These are phyloP conservation scores for Cokeromyces recurvatus DNA, from an alignment of 371 early-diverging fungal species.

Conservation along the genomic window DNA sequence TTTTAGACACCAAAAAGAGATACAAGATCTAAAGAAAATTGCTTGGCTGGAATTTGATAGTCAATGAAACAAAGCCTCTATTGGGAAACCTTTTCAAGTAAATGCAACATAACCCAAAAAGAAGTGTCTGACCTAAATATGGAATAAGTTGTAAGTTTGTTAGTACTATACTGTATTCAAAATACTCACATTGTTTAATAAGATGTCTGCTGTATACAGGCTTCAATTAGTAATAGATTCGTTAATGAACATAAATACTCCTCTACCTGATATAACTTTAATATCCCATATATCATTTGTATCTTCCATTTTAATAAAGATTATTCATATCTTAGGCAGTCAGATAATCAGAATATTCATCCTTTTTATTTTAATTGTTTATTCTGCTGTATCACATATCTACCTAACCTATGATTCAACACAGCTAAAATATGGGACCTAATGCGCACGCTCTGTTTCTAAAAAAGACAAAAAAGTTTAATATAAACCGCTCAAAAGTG, in stretches of 20 bases:
- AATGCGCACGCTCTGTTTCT: neutral
- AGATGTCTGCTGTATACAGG: neutral
- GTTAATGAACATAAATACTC: neutral
- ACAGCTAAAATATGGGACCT: conserved; percentile 1
- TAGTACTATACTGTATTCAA: neutral
- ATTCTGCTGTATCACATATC: too few species aligned
- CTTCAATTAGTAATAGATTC: too few species aligned
- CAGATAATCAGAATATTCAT: neutral
- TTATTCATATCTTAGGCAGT: too few species aligned
- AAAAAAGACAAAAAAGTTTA: neutral
- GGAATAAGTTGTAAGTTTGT: neutral
- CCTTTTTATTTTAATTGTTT: neutral
- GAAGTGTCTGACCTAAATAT: neutral
- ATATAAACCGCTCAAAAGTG: neutral
- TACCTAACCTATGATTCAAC: neutral
- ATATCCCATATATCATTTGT: neutral
- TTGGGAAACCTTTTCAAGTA: neutral
- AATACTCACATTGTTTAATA: neutral
- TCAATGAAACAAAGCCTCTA: neutral
- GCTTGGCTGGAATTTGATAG: neutral
- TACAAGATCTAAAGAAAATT: neutral
- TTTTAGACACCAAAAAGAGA: neutral
- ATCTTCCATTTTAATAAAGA: conserved; percentile 1
- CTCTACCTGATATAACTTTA: conserved; percentile 1
- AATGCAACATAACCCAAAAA: neutral